Evolutionary conservation across 805 yeast species (phyloP).

Genomic region (Candida cerambycidarum): DNA sequence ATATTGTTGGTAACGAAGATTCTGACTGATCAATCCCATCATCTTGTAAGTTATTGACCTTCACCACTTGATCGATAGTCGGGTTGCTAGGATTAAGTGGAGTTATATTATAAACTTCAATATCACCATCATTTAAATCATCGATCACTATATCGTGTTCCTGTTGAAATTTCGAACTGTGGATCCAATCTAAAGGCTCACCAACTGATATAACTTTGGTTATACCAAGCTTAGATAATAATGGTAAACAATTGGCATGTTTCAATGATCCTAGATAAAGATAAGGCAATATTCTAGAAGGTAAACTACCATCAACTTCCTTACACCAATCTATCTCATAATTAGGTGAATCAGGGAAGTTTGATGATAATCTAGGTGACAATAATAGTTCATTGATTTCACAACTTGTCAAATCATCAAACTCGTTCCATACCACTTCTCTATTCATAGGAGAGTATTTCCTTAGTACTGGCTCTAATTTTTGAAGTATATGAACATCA

Average conservation of each 20-base stretch:
- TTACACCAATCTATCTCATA: slow-evolving; percentile 32
- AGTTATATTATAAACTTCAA: slow-evolving; percentile 28
- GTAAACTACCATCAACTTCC: slow-evolving; percentile 64
- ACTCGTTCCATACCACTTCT: slow-evolving; percentile 27
- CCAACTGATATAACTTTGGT: slow-evolving; percentile 83
- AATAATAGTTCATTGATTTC: slow-evolving; percentile 39
- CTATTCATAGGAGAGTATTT: slow-evolving; percentile 53
- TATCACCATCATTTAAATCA: slow-evolving; percentile 27
- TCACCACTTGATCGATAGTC: slow-evolving; percentile 50
- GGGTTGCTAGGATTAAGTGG: slow-evolving; percentile 17
- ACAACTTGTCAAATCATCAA: slow-evolving; percentile 27
- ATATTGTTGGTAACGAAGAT: slow-evolving; percentile 57
- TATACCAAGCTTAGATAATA: slow-evolving; percentile 67
- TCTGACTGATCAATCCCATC: slow-evolving; percentile 85
- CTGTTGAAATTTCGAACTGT: slow-evolving; percentile 27
- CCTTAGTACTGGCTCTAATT: slow-evolving; percentile 61
- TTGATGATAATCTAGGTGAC: background rate
- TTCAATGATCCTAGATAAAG: slow-evolving; percentile 79
- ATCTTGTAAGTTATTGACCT: slow-evolving; percentile 75
- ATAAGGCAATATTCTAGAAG: slow-evolving; percentile 81
- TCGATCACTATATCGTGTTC: slow-evolving; percentile 24
- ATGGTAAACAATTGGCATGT: slow-evolving; percentile 73
- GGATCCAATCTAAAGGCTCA: slow-evolving; percentile 68
- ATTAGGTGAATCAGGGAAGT: slow-evolving; percentile 3
- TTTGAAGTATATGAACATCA: slow-evolving; percentile 66